These are phyloP conservation scores for Mesembryanthemum crystallinum DNA, from an alignment of 148 eudicot genomes.

Conservation along the genomic window DNA sequence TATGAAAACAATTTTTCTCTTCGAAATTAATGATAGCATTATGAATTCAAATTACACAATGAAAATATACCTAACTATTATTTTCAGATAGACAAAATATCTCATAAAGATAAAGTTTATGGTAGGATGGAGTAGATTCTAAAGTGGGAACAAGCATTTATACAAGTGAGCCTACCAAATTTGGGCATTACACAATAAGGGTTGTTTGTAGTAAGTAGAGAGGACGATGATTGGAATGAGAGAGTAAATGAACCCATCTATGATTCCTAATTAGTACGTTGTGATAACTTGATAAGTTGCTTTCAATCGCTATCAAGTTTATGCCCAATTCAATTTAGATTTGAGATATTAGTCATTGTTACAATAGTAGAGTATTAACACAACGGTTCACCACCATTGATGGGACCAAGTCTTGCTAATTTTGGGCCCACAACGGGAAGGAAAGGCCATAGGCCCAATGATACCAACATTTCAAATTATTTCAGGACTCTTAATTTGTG, in stretches of 20 bases:
- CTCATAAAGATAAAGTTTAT: too few relatives aligned
- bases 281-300: slow-evolving; percentile 20
- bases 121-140: background rate
- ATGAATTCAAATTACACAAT: too few relatives aligned
- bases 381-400: slow-evolving; percentile 11
- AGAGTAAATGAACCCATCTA: too few relatives aligned
- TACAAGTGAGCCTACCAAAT: slow-evolving; percentile 6
- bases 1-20: too few relatives aligned
- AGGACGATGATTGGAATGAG: background rate
- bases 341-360: slow-evolving; percentile 19
- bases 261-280: too few relatives aligned
- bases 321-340: background rate
- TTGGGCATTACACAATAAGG: background rate
- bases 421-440: too few relatives aligned
- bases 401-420: slow-evolving; percentile 8
- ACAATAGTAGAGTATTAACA: slow-evolving; percentile 6
- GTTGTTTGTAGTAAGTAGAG: background rate
- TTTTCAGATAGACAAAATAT: too few relatives aligned
- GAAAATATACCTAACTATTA: too few relatives aligned
- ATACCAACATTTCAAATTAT: too few relatives aligned
- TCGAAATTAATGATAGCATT: too few relatives aligned
- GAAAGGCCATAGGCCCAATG: too few relatives aligned
- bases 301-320: slow-evolving; percentile 4
- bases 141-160: background rate
- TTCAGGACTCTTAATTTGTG: too few relatives aligned